Base-by-base conservation (phyloP, 2,329 filamentous ascomycete genomes). In the Neurospora sp. region DNA sequence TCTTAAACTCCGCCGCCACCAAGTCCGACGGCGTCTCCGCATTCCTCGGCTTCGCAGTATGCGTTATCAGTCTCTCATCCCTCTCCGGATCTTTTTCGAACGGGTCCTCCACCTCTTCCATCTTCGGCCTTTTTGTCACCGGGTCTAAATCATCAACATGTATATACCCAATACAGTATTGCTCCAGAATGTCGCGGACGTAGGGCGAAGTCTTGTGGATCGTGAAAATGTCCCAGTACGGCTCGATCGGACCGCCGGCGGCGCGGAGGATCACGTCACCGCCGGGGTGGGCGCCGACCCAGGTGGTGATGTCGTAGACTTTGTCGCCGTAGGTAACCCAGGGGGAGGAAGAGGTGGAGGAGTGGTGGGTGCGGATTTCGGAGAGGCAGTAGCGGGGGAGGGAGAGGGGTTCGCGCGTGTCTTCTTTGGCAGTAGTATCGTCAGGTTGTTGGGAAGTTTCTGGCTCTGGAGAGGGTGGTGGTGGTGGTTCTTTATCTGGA, bases 291-390 rank as follows among this genome's bases (percentile, higher is more conserved):
- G 84, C 87, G 1, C 82, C 80, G 28, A 91, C 80, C 87, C 89
- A 91, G 67, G 90, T 87, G 0, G 89, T 91, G 68, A 91, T 91
- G 75, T 91, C 86, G 81, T 91, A 91, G 23, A 91, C 88, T 70
- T 87, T 86, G 76, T 87, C 86, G 33, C 83, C 86, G 68, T 84
- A 83, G n/a, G 86, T 87, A 4, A 91, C 85, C 89, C 89, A 91
- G 2, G 88, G 88, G 10, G 81, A 78, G 1, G 82, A 76, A 0
- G 87, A 86, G 23, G 81, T 80, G 19, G 80, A 80, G n/a, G 85
- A 83, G 72, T 88, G 86, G 67, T 83, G 68, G 3, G n/a, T 79
- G 66, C 82, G 84, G 66, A 88, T 77, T 69, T 87, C 84, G 12
- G 81, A 77, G 15, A 88, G 80, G 38, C 83, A 82, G 74, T 82